Evolutionary conservation across 1,284 basidiomycete species (phyloP), one percentile per base, ranked within the genome.

Genomic region (Ceratobasidium theobromae): DNA sequence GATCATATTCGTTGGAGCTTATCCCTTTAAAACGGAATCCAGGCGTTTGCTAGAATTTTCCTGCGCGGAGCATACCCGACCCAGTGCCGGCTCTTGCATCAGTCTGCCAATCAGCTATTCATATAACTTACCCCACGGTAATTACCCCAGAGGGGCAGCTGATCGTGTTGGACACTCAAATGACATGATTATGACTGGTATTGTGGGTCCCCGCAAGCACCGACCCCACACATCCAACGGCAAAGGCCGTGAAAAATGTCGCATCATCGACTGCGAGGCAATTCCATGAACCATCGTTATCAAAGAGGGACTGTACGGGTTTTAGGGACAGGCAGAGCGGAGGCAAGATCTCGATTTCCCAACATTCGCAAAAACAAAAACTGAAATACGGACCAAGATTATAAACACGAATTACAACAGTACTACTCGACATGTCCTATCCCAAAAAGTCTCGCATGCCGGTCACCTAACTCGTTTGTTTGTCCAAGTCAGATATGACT

Each of bases 401-500:
- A 62, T 62, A 62, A 62, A 62, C 57, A 62, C 57, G 57, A 62
- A 62, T 62, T 51, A 51, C 46, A 41, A 62, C 32, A 41, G 35
- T 21, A 46, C 46, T 43, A 43, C 16, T 43, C 21, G 40, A 43
- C 40, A 43, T 12, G n/a, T 3, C 33, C 23, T 28, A 57, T 25
- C 33, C 18, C 45, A 49, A 62, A 18, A 18, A 40, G 45, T 28
- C 21, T 23, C 57, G n/a, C 18, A 40, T 21, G 9, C 57, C 57
- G 57, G 57, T 46, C 41, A 62, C 33, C 33, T 62, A 49, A 46
- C 35, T 23, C 57, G 57, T 46, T 51, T 62, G 74, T 92, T 92
- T 69, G 84, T 84, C 89, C 90, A 92, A 74, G 81, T 77, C 88
- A 92, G 90, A 73, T 92, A 92, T 23, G 89, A 85, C 73, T 91